Percentiles rank a stretch among this genome's conserved stretches.
Evolutionary conservation across 768 basidiomycete species (phyloP).

Genomic region (Tricholoma bakamatsutake): DNA sequence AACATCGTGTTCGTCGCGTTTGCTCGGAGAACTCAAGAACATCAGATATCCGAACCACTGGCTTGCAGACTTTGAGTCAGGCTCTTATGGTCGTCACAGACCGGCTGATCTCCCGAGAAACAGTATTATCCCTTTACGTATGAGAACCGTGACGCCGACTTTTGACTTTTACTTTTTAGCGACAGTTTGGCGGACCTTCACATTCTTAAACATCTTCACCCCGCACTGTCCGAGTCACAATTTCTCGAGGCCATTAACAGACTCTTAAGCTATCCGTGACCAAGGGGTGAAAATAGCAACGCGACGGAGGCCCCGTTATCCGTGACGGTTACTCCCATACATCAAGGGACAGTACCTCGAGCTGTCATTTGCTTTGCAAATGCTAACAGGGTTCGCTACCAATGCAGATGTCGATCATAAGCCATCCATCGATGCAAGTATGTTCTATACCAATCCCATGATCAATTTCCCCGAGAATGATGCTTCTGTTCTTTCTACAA

Average conservation of each 20-base stretch:
- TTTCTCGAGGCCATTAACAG: too few relatives aligned
- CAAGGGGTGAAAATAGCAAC: too few relatives aligned
- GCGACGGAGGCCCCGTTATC: too few relatives aligned
- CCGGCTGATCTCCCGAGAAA: constrained; percentile 19
- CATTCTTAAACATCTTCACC: too few relatives aligned
- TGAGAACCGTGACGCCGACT: too few relatives aligned
- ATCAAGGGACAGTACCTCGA: constrained; percentile 17
- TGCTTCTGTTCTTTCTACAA: constrained; percentile 13
- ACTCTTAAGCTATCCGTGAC: too few relatives aligned
- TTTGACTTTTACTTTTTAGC: too few relatives aligned
- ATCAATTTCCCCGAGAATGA: constrained; percentile 13
- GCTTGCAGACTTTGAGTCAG: constrained; percentile 26
- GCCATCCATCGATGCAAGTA: constrained; percentile 12
- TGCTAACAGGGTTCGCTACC: constrained; percentile 14
- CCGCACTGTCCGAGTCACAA: too few relatives aligned
- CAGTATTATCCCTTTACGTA: not conserved
- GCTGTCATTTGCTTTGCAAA: constrained; percentile 17
- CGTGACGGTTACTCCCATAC: too few relatives aligned
- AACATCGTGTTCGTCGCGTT: constrained; percentile 28
- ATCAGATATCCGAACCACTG: constrained; percentile 32
- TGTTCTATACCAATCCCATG: constrained; percentile 7
- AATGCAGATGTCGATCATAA: constrained; percentile 18
- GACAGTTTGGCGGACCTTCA: too few relatives aligned
- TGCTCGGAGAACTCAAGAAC: constrained; percentile 25
- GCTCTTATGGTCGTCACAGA: constrained; percentile 23